Base-by-base conservation (phyloP, 305 asterid genomes). In the Fraxinus nigra region DNA sequence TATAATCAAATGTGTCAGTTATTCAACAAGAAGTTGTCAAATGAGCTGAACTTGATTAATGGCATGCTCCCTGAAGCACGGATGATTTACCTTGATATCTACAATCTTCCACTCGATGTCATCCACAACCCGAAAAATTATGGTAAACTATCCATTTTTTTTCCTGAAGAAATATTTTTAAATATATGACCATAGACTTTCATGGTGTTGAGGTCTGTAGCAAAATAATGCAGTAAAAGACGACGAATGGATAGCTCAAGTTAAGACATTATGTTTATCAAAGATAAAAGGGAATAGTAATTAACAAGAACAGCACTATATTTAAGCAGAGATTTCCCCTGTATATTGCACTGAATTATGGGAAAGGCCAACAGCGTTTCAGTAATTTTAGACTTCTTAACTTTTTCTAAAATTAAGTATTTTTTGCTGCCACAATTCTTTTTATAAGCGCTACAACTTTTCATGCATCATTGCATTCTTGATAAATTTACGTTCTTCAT, bases 71-170 rank as follows among this genome's bases (percentile, higher is more conserved):
- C 86, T 5, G 84, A 84, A 1, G 91, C 95, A 10, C 74, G 82
- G 59, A 75, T 89, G 10, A 87, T 87, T 4, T 91, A 88, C 85
- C 40, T 84, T 16, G 97, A 93, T 79, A 75, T 87, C 16, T 93
- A 88, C 79, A 75, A 82, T 78, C 79, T 80, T 65, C 88, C 89
- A 1, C 88, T 90, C 5, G 90, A 88, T 77, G 81, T 92, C 92
- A 88, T 91, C 78, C 72, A 78, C 72, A 84, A 84, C 82, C 97
- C 94, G 5, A 54, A 81, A 46, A 89, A 88, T 79, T 91, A 92
- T 82, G 98, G 98, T 93, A 85, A 11, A 80, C 24, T 46, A 13
- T 26, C 75, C 9, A 67, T 16, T 0, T 30, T 59, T 56, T 4
- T 37, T 35, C 61, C 34, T 63, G 7, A 24, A 63, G 34, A 63